Conservation (phyloP, 106 monocot species). For the Dioscorea dumetorum region DNA sequence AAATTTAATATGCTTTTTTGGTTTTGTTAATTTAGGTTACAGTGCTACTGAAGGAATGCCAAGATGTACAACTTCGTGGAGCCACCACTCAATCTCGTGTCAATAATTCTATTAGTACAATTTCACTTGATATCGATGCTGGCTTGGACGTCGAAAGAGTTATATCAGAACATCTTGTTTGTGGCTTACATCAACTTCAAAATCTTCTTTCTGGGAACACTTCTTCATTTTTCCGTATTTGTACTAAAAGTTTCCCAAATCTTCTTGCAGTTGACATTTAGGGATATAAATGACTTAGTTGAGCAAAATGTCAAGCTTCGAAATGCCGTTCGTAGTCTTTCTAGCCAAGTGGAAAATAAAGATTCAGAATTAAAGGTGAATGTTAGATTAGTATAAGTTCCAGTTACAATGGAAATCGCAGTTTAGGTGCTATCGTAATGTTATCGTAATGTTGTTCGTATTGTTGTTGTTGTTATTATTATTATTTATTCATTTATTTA, state of each 20-base stretch:
- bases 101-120: constrained; percentile 15
- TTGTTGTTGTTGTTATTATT: too few relatives aligned
- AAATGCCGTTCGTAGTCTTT: constrained; percentile 52
- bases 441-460: too few relatives aligned
- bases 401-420: too few relatives aligned
- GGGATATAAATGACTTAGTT: constrained; percentile 78
- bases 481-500: not conserved
- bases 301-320: constrained; percentile 83
- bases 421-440: too few relatives aligned
- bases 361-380: constrained; percentile 62
- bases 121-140: constrained; percentile 12
- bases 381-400: not conserved
- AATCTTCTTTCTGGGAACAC: not conserved
- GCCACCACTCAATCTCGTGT: constrained; percentile 5
- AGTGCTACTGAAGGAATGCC: constrained; percentile 94
- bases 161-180: constrained; percentile 37
- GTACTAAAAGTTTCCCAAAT: not conserved
- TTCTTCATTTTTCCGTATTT: not conserved
- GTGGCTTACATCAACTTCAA: constrained; percentile 9
- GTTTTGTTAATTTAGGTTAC: constrained; percentile 37
- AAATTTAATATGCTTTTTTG: not conserved
- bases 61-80: constrained; percentile 91
- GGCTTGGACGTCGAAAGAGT: constrained; percentile 16
- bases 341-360: constrained; percentile 34
- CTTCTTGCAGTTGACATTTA: constrained; percentile 64